These are phyloP conservation scores for Cytospora chrysosperma DNA, from an alignment of 2,329 filamentous ascomycete species.

Conservation along the genomic window DNA sequence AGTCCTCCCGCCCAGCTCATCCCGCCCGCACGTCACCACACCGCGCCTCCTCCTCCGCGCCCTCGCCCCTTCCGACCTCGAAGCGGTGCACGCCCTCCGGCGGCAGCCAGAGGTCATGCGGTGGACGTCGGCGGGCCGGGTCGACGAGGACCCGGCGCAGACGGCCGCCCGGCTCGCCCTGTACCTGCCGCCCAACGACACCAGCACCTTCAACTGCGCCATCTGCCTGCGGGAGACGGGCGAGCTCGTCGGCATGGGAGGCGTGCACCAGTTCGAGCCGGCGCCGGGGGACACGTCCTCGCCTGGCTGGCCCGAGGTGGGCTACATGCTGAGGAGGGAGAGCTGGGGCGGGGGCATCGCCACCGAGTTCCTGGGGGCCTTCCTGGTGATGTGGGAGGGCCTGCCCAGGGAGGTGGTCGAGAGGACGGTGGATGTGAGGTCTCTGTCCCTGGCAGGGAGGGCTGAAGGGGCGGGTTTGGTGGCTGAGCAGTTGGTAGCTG, in stretches of 20 bases:
- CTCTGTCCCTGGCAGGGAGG: slow-evolving; percentile 31
- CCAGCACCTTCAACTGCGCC: slow-evolving; percentile 55
- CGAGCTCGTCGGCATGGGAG: slow-evolving; percentile 53
- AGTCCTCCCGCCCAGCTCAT: neutral
- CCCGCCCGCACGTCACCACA: neutral
- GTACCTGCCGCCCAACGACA: slow-evolving; percentile 50
- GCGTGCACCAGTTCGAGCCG: slow-evolving; percentile 38
- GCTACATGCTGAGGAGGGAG: slow-evolving; percentile 55
- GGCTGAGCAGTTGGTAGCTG: slow-evolving; percentile 44
- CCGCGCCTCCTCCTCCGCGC: slow-evolving; percentile 14
- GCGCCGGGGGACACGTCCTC: slow-evolving; percentile 35
- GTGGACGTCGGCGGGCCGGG: slow-evolving; percentile 43
- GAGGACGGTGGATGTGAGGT: slow-evolving; percentile 42
- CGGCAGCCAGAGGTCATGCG: slow-evolving; percentile 61
- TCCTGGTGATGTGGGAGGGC: slow-evolving; percentile 46
- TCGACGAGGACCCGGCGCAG: slow-evolving; percentile 45
- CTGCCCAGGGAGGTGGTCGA: slow-evolving; percentile 47
- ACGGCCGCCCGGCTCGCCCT: slow-evolving; percentile 41
- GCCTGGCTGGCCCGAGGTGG: slow-evolving; percentile 52
- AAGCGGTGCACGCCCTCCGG: slow-evolving; percentile 52
- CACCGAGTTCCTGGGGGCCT: slow-evolving; percentile 54
- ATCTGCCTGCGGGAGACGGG: slow-evolving; percentile 47
- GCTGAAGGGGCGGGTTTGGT: slow-evolving; percentile 30
- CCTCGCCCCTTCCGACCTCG: slow-evolving; percentile 41
- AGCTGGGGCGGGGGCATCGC: slow-evolving; percentile 57